Evolutionary conservation across 2,329 filamentous ascomycete genomes (phyloP), one percentile per base, ranked within the genome.

Genomic region (Claviceps maximensis): DNA sequence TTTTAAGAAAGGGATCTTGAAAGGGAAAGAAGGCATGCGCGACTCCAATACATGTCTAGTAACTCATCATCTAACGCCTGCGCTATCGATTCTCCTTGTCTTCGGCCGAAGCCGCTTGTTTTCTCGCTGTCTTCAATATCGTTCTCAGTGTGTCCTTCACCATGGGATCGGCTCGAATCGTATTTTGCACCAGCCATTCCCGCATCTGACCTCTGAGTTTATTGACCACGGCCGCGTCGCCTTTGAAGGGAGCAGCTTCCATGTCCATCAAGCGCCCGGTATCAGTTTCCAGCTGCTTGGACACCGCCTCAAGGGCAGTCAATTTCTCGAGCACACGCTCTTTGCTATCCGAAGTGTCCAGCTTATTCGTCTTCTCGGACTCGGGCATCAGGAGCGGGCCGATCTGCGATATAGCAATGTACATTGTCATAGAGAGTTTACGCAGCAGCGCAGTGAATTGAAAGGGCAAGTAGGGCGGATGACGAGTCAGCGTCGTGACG

Each of bases 161-260:
- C 69, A 91, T 87, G 1, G 83, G 84, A 67, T 91, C 87, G 48
- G 79, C 81, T 58, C 82, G 78, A 55, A 94, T 86, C 15, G 84
- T 90, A 63, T 94, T 94, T 66, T 94, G 83, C 50, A 96, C 82
- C 59, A 97, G 73, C 78, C 89, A 95, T 62, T 93, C 87, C 68
- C 84, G 86, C 69, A 96, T 79, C 61, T 85, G 86, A 42, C 77
- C 76, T 56, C 82, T 78, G 17, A 71, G 56, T 41, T 80, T 81
- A 46, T 73, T 74, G 47, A 85, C 71, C n/a, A 74, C 75, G 56
- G 79, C 76, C 38, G 77, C 71, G 62, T 94, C 85, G n/a, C 83
- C 84, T 50, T 76, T 80, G 67, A 89, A 96, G 0, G 91, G 91
- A 51, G 82, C 82, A 67, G 90, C 78, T 62, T 94, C 89, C 65